A percentile compares a stretch with the other conserved stretches of the same genome.
These are phyloP conservation scores for Trypanosoma rangeli DNA, from an alignment of 208 protist species.

Conservation along the genomic window DNA sequence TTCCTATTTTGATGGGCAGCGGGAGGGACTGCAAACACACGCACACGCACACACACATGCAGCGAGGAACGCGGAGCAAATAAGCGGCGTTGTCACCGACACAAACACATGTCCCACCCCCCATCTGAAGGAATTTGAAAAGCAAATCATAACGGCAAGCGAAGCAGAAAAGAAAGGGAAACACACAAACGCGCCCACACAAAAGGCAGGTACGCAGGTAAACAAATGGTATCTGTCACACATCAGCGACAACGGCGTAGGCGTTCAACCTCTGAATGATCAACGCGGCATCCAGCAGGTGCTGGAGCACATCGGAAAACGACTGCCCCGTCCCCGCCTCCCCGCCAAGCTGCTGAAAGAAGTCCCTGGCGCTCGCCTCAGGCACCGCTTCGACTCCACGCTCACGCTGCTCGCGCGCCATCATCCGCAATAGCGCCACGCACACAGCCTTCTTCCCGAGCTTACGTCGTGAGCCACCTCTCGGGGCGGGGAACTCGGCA, in stretches of 20 bases:
- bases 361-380: slow-evolving; percentile 17
- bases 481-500: slow-evolving; percentile 1
- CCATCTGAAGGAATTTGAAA: slow-evolving; percentile 17
- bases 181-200: slow-evolving; percentile 1
- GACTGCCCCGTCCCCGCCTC: slow-evolving; percentile 40
- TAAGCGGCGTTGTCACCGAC: neutral
- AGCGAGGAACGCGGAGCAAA: slow-evolving; percentile 6
- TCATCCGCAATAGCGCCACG: slow-evolving; percentile 21
- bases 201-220: slow-evolving; percentile 4
- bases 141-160: slow-evolving; percentile 13
- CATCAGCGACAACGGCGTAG: slow-evolving; percentile 33
- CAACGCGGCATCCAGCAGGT: slow-evolving; percentile 59
- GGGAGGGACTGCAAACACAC: neutral
- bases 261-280: slow-evolving; percentile 57
- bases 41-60: slow-evolving; percentile 1
- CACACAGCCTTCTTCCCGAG: slow-evolving; percentile 23
- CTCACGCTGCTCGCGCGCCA: slow-evolving; percentile 32
- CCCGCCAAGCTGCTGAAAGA: slow-evolving; percentile 53
- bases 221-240: slow-evolving; percentile 11
- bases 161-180: neutral
- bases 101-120: neutral
- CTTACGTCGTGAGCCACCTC: slow-evolving; percentile 1
- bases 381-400: slow-evolving; percentile 14
- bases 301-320: slow-evolving; percentile 46
- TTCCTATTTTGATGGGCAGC: neutral